A percentile compares a stretch with the other conserved stretches of the same genome.
Conservation (phyloP, 139 green algal species). For the Closterium sp. region DNA sequence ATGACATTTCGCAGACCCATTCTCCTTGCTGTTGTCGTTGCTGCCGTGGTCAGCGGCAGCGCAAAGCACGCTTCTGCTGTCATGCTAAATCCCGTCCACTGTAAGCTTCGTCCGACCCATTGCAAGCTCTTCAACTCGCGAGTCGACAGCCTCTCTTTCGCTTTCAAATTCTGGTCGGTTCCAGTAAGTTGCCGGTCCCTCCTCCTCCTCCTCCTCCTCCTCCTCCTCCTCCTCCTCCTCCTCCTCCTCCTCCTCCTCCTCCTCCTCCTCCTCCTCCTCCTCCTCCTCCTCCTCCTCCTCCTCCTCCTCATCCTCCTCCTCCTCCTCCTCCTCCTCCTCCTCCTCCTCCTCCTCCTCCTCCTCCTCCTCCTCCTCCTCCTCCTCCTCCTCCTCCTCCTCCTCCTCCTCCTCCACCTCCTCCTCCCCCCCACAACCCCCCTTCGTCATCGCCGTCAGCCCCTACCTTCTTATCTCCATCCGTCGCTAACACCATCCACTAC, state of each 20-base stretch:
- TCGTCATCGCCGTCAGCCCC: not conserved
- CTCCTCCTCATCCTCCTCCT: not conserved
- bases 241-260: conserved; percentile 1
- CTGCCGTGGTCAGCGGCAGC: too few species aligned
- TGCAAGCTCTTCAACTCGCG: too few species aligned
- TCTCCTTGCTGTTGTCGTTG: too few species aligned
- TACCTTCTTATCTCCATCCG: not conserved
- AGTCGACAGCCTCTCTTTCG: too few species aligned
- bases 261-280: conserved; percentile 4
- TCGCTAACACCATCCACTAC: not conserved
- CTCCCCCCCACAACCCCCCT: too few species aligned
- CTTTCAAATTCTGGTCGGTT: too few species aligned
- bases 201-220: not conserved
- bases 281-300: not conserved
- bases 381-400: too few species aligned
- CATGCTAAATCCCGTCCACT: too few species aligned
- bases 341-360: not conserved
- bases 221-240: not conserved
- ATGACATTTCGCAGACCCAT: too few species aligned
- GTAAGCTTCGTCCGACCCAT: too few species aligned
- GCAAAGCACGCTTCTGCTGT: too few species aligned
- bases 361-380: not conserved
- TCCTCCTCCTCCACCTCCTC: too few species aligned
- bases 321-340: conserved; percentile 15
- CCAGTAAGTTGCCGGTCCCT: not conserved